phyloP scores from a whole-genome alignment of 805 yeast species.

The Kluyveromyces nonfermentans region DNA sequence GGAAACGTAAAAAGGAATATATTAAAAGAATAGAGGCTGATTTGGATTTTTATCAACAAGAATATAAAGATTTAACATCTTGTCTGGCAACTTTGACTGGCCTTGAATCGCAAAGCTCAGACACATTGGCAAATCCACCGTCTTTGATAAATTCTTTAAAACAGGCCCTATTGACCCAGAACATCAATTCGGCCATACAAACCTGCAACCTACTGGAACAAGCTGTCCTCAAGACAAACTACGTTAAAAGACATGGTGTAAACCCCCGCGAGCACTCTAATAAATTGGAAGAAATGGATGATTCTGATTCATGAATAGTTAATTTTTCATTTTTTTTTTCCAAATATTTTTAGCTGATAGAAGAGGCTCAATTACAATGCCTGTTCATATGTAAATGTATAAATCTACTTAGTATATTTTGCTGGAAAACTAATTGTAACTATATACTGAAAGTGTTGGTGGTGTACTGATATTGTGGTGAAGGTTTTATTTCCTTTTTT shows the following conservation, averaged over 20 bases:
- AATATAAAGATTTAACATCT: conserved; percentile 53
- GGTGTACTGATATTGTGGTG: no score
- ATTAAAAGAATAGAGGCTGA: conserved; percentile 76
- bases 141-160: conserved; percentile 15
- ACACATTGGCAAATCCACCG: conserved; percentile 4
- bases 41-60: conserved; percentile 55
- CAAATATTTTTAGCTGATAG: not conserved
- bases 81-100: conserved; percentile 15
- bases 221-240: conserved; percentile 13
- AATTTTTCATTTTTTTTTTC: no score
- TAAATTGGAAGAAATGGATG: conserved; percentile 10
- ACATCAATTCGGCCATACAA: conserved; percentile 14
- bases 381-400: not conserved
- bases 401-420: not conserved
- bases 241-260: conserved; percentile 21
- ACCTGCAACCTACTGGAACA: conserved; percentile 18
- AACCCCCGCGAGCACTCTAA: conserved; percentile 12
- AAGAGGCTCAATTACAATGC: not conserved
- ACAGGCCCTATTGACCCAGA: conserved; percentile 17
- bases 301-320: not conserved
- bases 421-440: no score
- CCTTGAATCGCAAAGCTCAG: conserved; percentile 7
- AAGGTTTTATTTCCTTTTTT: no score
- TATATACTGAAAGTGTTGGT: no score
- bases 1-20: conserved; percentile 88